These are phyloP conservation scores for Pleurotus tuoliensis DNA, from an alignment of 768 basidiomycete species.

Conservation along the genomic window DNA sequence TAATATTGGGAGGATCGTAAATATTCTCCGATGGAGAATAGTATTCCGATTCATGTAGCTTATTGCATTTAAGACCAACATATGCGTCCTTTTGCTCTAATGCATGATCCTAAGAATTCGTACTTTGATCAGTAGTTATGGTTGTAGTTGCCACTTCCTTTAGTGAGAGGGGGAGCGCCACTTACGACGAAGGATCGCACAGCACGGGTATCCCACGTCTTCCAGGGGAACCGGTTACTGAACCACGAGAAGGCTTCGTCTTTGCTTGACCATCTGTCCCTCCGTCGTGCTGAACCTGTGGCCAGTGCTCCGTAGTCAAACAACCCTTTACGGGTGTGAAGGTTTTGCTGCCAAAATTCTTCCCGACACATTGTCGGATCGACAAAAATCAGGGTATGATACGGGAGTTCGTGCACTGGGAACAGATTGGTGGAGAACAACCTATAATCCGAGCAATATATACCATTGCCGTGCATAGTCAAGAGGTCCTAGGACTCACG, in stretches of 20 bases:
- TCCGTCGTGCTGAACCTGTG: conserved; percentile 23
- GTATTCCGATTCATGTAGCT: conserved; percentile 39
- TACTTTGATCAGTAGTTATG: too few species aligned
- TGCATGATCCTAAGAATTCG: conserved; percentile 28
- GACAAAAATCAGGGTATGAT: conserved; percentile 35
- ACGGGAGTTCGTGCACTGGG: conserved; percentile 22
- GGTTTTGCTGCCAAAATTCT: conserved; percentile 30
- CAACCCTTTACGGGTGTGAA: conserved; percentile 33
- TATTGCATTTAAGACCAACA: conserved; percentile 40
- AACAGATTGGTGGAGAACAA: conserved; percentile 33
- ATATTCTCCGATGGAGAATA: conserved; percentile 43
- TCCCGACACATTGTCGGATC: conserved; percentile 40
- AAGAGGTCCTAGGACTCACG: conserved; percentile 21
- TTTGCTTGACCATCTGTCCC: conserved; percentile 35
- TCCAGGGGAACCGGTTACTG: conserved; percentile 41
- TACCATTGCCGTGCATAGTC: background rate
- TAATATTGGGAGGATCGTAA: conserved; percentile 32
- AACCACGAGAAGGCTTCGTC: conserved; percentile 41
- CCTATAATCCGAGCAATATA: conserved; percentile 9
- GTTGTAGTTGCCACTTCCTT: too few species aligned
- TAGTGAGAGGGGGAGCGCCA: background rate
- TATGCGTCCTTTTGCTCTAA: conserved; percentile 21
- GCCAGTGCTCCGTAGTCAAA: conserved; percentile 29
- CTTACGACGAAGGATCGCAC: conserved; percentile 35
- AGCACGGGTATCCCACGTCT: conserved; percentile 38